These are phyloP conservation scores for Trichoderma lentiforme DNA, from an alignment of 2,329 filamentous ascomycete species.

Conservation along the genomic window DNA sequence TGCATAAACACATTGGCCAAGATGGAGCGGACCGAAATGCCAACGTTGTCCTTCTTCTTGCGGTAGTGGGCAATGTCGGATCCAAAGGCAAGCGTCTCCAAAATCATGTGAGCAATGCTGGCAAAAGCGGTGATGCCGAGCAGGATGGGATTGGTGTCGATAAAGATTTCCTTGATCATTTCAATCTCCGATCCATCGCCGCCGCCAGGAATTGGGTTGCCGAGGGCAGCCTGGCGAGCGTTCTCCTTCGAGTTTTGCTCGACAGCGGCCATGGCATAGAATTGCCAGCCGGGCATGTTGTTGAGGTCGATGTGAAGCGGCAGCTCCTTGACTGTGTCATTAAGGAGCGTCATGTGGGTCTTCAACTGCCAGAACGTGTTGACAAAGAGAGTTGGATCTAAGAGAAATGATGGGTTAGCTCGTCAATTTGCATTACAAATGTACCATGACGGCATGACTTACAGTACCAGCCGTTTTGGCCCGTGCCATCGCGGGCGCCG, in stretches of 20 bases:
- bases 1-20: constrained; percentile 99
- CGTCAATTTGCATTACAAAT: not conserved
- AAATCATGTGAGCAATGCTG: constrained; percentile 85
- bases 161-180: constrained; percentile 91
- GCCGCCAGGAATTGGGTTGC: constrained; percentile 66
- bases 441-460: constrained; percentile 26
- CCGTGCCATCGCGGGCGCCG: constrained; percentile 76
- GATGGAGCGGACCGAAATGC: constrained; percentile 93
- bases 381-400: constrained; percentile 76
- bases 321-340: constrained; percentile 79
- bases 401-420: not conserved
- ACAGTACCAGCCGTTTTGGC: constrained; percentile 89
- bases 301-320: constrained; percentile 80
- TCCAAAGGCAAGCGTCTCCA: constrained; percentile 95
- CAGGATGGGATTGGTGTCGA: constrained; percentile 91
- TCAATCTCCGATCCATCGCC: constrained; percentile 93
- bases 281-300: constrained; percentile 86
- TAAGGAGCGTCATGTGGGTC: constrained; percentile 85
- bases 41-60: constrained; percentile 99
- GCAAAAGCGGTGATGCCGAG: constrained; percentile 81
- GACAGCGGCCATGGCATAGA: constrained; percentile 76
- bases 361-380: constrained; percentile 98
- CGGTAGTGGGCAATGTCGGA: constrained; percentile 97
- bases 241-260: constrained; percentile 86
- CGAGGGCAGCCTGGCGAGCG: constrained; percentile 72